A percentile compares a stretch with the other conserved stretches of the same genome.
These are phyloP conservation scores for Skeletonema grethae DNA, from an alignment of 108 stramenopile genomes.

Conservation along the genomic window DNA sequence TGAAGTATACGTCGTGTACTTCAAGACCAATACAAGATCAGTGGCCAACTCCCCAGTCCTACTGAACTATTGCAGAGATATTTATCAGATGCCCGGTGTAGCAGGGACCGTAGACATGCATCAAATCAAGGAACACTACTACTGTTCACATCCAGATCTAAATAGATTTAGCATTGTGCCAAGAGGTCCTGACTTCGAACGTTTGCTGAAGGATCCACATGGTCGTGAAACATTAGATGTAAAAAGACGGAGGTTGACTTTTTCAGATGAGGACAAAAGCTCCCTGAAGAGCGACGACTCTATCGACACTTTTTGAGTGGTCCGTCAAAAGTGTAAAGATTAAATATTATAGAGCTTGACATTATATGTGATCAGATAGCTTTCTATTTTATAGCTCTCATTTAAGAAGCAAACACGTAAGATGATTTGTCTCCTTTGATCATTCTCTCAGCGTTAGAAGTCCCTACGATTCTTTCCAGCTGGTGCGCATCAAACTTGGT, in stretches of 20 bases:
- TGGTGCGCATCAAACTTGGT: constrained; percentile 91
- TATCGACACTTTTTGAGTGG: not conserved
- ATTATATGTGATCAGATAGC: not conserved
- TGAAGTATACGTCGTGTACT: constrained; percentile 90
- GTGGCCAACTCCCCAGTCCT: constrained; percentile 83
- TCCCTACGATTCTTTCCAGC: constrained; percentile 92
- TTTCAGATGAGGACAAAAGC: not conserved
- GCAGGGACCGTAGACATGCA: constrained; percentile 91
- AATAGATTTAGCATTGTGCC: constrained; percentile 87
- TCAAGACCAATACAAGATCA: constrained; percentile 89
- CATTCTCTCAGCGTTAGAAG: constrained; percentile 67
- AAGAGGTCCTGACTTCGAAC: constrained; percentile 69
- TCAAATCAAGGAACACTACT: constrained; percentile 96
- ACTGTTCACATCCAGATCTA: constrained; percentile 82
- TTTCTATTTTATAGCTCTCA: not conserved
- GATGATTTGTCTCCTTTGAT: constrained; percentile 69
- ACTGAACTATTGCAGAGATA: constrained; percentile 92
- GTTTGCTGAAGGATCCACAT: constrained; percentile 67
- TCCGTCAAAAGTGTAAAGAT: not conserved
- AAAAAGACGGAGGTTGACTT: constrained; percentile 1
- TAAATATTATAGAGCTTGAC: not conserved
- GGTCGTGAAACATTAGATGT: constrained; percentile 31
- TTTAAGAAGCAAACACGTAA: constrained; percentile 64
- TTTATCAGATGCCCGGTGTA: constrained; percentile 92
- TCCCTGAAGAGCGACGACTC: not conserved